phyloP scores from a whole-genome alignment of 2,329 filamentous ascomycete genomes.

The Nothophoma quercina region DNA sequence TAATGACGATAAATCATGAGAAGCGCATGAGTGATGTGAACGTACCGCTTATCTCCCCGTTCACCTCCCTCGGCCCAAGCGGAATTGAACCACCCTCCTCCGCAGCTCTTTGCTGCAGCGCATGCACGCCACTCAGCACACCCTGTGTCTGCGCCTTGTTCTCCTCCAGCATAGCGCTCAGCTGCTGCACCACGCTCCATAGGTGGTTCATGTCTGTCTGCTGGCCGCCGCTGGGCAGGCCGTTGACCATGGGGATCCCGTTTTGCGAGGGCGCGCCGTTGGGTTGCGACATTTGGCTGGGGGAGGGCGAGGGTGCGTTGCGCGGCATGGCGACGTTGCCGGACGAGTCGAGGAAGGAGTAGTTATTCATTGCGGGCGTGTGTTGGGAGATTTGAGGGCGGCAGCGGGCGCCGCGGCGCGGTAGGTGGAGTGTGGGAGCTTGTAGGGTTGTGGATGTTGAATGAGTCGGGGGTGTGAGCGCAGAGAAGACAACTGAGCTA shows the following conservation, averaged over 20 bases:
- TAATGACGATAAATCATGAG: too few species aligned
- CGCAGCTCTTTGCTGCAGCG: conserved; percentile 45
- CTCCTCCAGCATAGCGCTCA: conserved; percentile 50
- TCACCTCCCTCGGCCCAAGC: conserved; percentile 38
- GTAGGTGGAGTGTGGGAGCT: conserved; percentile 17
- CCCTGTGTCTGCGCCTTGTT: conserved; percentile 49
- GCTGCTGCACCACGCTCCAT: conserved; percentile 52
- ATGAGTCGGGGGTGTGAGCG: not conserved
- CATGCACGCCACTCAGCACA: conserved; percentile 50
- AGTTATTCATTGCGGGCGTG: conserved; percentile 44
- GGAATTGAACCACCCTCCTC: conserved; percentile 41
- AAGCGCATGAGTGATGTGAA: not conserved
- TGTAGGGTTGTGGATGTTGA: conserved; percentile 6
- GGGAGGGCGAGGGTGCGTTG: conserved; percentile 44
- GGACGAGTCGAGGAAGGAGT: conserved; percentile 46
- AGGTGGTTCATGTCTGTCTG: conserved; percentile 55
- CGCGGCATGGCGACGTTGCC: conserved; percentile 37
- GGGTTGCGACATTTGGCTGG: conserved; percentile 34
- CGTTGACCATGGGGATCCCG: conserved; percentile 50
- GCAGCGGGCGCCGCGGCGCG: conserved; percentile 17
- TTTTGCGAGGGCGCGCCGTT: conserved; percentile 41
- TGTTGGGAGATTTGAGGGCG: conserved; percentile 1
- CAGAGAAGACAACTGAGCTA: not conserved
- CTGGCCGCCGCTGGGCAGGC: conserved; percentile 49
- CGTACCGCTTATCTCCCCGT: conserved; percentile 47